Evolutionary conservation across 306 rosid species (phyloP).

Genomic region (Cicer pinnatifidum): DNA sequence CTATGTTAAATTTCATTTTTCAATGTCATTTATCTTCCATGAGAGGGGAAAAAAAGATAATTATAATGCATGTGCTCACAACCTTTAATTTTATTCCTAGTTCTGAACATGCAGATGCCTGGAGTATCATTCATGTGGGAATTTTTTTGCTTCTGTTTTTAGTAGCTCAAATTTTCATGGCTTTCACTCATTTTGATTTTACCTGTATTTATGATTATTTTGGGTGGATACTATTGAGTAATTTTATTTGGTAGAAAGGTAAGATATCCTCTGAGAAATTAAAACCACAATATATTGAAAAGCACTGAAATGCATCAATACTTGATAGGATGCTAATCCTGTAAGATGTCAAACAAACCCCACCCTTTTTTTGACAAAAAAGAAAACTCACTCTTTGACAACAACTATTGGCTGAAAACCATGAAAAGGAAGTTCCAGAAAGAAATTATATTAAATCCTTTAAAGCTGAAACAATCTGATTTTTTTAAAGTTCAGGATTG

Average conservation of each 20-base stretch:
- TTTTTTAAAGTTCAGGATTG: background rate
- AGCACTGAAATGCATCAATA: background rate
- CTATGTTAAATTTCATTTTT: constrained; percentile 28
- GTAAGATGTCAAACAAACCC: constrained; percentile 25
- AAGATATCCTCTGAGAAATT: constrained; percentile 5
- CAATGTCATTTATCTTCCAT: background rate
- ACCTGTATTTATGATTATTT: constrained; percentile 19
- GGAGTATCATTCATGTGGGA: constrained; percentile 11
- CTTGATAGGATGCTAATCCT: background rate
- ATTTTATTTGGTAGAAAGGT: constrained; percentile 15
- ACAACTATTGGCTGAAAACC: constrained; percentile 30
- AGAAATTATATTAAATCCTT: background rate
- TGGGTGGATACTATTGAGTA: constrained; percentile 23
- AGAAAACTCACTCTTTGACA: background rate
- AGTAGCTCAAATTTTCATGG: constrained; percentile 31
- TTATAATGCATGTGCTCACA: background rate
- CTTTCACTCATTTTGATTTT: background rate
- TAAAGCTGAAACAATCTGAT: constrained; percentile 27
- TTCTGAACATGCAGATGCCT: constrained; percentile 30
- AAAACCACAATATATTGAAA: background rate
- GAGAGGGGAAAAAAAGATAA: constrained; percentile 7
- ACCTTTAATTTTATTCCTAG: constrained; percentile 10
- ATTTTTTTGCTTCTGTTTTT: constrained; percentile 17
- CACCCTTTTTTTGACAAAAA: background rate
- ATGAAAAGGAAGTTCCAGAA: background rate